Base-by-base conservation (phyloP, 208 protist species). In the Borovskyia barvae region DNA sequence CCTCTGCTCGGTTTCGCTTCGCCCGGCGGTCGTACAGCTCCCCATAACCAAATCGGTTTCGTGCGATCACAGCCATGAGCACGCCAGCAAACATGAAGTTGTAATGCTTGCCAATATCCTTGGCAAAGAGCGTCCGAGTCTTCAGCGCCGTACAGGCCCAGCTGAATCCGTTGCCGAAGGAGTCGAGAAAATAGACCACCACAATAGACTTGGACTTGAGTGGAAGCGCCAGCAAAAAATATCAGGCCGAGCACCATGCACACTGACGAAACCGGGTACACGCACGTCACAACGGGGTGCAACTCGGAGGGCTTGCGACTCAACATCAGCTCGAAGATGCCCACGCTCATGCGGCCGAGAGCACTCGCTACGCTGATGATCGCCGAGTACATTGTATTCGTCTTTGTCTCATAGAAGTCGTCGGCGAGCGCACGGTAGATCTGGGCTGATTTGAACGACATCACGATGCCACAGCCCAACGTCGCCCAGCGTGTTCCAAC, bases 81-180 rank as follows among this genome's bases (percentile, higher is more conserved):
- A 58, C 79, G 28, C 79, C 74, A 6, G 69, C 70, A 50, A 75
- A 89, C 59, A 80, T 69, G 30, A 89, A 84, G 65, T 82, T 82
- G 72, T 88, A 88, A 71, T 84, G 73, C 74, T 88, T 88, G 36
- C 81, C 82, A 15, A 82, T 77, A 41, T 89, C 77, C 64, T 80
- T 75, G 17, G 77, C 68, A 36, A 82, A 89, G 11, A 89, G 2
- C 1, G 62, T 62, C 11, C 71, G 77, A 20, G 80, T 52, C 17
- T 52, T 62, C 8, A 89, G 54, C 4, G 68, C 77, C 9, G 72
- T 77, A 62, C 48, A 63, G n/a, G 68, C 77, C 77, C 82, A 89
- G 47, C 64, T 70, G 65, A 82, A 76, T 15, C 82, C 82, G 50
- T 89, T 85, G 50, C 77, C 77, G 29, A 82, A 71, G 20, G 75